Evolutionary conservation across 176 grass and related monocot genomes (phyloP).

Genomic region (Carex kokanica): DNA sequence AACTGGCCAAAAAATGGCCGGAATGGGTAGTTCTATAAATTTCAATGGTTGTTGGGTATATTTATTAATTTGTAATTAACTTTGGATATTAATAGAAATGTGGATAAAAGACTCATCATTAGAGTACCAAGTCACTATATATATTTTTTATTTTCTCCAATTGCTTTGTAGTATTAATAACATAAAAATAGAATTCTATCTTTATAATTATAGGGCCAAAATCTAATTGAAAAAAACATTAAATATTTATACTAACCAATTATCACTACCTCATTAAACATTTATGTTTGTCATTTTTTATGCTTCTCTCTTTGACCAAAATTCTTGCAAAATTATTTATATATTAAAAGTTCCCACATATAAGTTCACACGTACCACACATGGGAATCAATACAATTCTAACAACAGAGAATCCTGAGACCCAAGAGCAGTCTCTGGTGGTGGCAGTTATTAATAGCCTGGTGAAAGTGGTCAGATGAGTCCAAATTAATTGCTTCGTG

Average conservation of each 20-base stretch:
- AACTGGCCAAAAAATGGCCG: too few relatives aligned
- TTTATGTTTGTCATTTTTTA: not conserved
- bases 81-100: too few relatives aligned
- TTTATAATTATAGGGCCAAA: not conserved
- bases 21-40: too few relatives aligned
- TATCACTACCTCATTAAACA: not conserved
- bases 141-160: not conserved
- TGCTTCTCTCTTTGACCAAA: not conserved
- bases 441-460: constrained; percentile 25
- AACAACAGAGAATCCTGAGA: not conserved
- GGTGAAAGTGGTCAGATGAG: constrained; percentile 12
- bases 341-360: not conserved
- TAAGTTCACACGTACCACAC: not conserved
- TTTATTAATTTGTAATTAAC: too few relatives aligned
- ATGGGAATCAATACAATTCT: not conserved
- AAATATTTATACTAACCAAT: not conserved
- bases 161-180: not conserved
- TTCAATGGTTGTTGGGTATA: too few relatives aligned
- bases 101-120: not conserved
- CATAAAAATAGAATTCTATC: not conserved
- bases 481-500: constrained; percentile 22
- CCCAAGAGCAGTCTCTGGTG: not conserved
- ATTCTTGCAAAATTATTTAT: not conserved
- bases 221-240: not conserved
- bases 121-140: not conserved